phyloP scores from a whole-genome alignment of 768 basidiomycete genomes.

The Mycena vitilis region DNA sequence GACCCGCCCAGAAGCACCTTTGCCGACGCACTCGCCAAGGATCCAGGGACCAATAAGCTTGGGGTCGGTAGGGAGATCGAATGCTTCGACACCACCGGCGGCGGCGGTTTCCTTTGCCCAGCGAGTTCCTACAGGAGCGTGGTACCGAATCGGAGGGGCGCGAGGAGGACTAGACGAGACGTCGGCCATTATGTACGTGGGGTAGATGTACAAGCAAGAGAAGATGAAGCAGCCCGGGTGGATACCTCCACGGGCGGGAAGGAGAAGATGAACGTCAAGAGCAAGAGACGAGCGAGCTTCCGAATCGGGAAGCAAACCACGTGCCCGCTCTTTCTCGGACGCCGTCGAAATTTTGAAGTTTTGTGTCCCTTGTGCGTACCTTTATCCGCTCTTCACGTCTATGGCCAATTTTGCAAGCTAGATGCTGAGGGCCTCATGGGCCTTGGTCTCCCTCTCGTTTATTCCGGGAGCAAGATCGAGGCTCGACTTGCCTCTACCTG shows the following conservation, averaged over 20 bases:
- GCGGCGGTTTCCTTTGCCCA: conserved; percentile 92
- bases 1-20: conserved; percentile 94
- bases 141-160: conserved; percentile 79
- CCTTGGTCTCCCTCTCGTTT: conserved; percentile 45
- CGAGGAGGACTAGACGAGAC: conserved; percentile 69
- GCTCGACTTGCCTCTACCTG: conserved; percentile 30
- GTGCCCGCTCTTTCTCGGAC: conserved; percentile 37
- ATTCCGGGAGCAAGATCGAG: conserved; percentile 35
- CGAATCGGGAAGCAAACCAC: conserved; percentile 22
- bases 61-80: conserved; percentile 88
- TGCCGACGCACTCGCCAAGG: conserved; percentile 93
- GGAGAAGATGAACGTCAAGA: conserved; percentile 29
- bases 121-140: conserved; percentile 78
- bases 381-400: neutral
- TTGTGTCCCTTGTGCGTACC: conserved; percentile 27
- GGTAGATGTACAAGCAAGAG: conserved; percentile 39
- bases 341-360: conserved; percentile 4
- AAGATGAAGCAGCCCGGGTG: conserved; percentile 51
- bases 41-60: conserved; percentile 92
- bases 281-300: conserved; percentile 26
- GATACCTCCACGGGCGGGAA: conserved; percentile 59
- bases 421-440: conserved; percentile 53
- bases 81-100: conserved; percentile 76
- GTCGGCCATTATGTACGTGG: conserved; percentile 50
- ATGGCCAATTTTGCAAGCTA: conserved; percentile 26